phyloP scores from a whole-genome alignment of 164 flowering plant species.

The Saururus chinensis region DNA sequence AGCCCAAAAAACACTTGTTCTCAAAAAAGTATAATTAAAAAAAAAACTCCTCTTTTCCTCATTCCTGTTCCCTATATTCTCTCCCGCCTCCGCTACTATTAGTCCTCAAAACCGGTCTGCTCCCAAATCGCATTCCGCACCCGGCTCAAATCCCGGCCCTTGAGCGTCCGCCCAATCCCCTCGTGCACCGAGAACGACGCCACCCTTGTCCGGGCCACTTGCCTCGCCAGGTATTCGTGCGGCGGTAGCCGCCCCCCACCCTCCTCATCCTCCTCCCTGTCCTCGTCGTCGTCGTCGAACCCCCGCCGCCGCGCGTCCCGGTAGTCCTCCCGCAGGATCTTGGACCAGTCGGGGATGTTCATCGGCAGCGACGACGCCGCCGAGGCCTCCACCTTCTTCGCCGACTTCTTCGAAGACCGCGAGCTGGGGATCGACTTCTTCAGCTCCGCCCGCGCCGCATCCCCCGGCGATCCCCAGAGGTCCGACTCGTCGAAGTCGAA shows the following conservation, averaged over 20 bases:
- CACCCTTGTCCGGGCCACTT: constrained; percentile 16
- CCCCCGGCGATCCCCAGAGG: constrained; percentile 9
- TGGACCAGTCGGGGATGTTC: constrained; percentile 29
- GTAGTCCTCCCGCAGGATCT: constrained; percentile 18
- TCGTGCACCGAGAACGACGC: constrained; percentile 24
- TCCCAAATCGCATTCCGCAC: constrained; percentile 28
- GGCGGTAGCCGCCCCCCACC: constrained; percentile 18
- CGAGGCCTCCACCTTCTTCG: constrained; percentile 4
- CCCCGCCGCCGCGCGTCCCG: constrained; percentile 2
- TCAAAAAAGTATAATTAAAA: background rate
- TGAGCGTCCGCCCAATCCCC: constrained; percentile 24
- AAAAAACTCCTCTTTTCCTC: background rate
- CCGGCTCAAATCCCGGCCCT: constrained; percentile 26
- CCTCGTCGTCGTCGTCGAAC: constrained; percentile 1
- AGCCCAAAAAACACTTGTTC: background rate
- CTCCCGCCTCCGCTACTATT: too few relatives aligned
- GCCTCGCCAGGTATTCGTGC: constrained; percentile 23
- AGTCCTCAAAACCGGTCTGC: constrained; percentile 24
- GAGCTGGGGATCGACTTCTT: constrained; percentile 13
- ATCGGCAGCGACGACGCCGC: constrained; percentile 18
- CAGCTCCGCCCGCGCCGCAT: constrained; percentile 3
- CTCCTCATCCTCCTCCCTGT: constrained; percentile 7
- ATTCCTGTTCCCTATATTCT: too few relatives aligned
- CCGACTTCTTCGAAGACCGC: constrained; percentile 8
- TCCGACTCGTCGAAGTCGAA: constrained; percentile 26